Conservation (phyloP, 305 asterid genomes). For the Fraxinus platypoda region DNA sequence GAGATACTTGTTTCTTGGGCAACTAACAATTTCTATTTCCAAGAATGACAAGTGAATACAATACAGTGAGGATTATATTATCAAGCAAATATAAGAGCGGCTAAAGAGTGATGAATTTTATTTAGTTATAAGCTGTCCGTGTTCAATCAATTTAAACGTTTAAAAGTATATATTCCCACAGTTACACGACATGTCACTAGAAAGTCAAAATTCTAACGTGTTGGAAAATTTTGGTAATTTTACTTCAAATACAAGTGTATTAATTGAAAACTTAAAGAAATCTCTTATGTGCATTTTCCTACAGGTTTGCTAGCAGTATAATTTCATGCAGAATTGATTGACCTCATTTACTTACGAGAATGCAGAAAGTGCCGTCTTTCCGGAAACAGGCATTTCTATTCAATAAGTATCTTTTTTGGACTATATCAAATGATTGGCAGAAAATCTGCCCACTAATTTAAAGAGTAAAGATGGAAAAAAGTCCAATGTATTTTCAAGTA, state of each 20-base stretch:
- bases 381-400: background rate
- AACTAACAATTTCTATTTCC: background rate
- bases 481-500: background rate
- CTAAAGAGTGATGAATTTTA: background rate
- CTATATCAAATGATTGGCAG: background rate
- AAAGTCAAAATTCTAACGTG: background rate
- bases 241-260: background rate
- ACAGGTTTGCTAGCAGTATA: no score
- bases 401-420: background rate
- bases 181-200: background rate
- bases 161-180: background rate
- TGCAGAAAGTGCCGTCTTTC: background rate
- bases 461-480: background rate
- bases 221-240: background rate
- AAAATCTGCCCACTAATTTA: background rate
- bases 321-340: background rate
- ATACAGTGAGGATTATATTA: background rate
- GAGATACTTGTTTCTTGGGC: background rate
- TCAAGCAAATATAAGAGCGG: background rate
- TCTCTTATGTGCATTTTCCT: no score
- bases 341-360: background rate
- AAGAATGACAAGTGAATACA: background rate
- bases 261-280: background rate
- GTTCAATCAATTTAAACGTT: background rate
- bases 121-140: no score